Percentiles rank a stretch among this genome's conserved stretches.
Conservation (phyloP, 805 yeast genomes). For the Pichia paraexigua region DNA sequence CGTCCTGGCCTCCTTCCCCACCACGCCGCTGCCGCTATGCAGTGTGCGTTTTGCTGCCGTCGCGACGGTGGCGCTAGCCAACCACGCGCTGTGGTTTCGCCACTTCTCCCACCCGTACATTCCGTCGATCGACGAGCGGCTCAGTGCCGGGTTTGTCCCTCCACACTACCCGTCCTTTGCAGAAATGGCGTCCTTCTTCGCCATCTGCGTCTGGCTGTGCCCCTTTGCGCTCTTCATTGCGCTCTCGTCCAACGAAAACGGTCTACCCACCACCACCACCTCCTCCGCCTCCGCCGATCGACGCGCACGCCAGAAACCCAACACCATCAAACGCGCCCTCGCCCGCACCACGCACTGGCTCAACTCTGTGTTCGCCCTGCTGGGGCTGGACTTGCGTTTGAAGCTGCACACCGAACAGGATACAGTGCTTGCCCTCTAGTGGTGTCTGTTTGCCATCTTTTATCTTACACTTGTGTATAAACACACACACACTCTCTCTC, state of each 20-base stretch:
- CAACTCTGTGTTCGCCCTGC: background rate
- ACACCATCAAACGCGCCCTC: background rate
- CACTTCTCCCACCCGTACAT: slow-evolving; percentile 67
- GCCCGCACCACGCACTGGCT: background rate
- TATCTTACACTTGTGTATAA: too few species aligned
- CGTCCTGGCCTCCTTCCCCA: too few species aligned
- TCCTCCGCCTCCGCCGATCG: background rate
- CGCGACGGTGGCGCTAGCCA: slow-evolving; percentile 49
- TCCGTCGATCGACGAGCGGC: slow-evolving; percentile 58
- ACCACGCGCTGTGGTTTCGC: slow-evolving; percentile 87
- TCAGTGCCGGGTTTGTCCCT: slow-evolving; percentile 50
- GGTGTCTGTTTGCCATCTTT: too few species aligned
- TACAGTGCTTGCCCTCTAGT: too few species aligned
- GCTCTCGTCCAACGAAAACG: slow-evolving; percentile 84
- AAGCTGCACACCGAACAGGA: background rate
- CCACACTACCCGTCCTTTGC: slow-evolving; percentile 73
- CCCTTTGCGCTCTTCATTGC: slow-evolving; percentile 91
- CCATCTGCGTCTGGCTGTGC: slow-evolving; percentile 85
- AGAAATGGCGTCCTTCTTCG: slow-evolving; percentile 93
- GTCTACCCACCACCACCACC: slow-evolving; percentile 48
- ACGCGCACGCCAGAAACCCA: background rate
- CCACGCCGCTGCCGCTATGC: slow-evolving; percentile 28
- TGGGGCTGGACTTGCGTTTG: background rate
- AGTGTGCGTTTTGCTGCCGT: slow-evolving; percentile 65
- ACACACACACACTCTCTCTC: too few species aligned